These are phyloP conservation scores for Neonothopanus nambi DNA, from an alignment of 1,284 basidiomycete genomes.

Conservation along the genomic window DNA sequence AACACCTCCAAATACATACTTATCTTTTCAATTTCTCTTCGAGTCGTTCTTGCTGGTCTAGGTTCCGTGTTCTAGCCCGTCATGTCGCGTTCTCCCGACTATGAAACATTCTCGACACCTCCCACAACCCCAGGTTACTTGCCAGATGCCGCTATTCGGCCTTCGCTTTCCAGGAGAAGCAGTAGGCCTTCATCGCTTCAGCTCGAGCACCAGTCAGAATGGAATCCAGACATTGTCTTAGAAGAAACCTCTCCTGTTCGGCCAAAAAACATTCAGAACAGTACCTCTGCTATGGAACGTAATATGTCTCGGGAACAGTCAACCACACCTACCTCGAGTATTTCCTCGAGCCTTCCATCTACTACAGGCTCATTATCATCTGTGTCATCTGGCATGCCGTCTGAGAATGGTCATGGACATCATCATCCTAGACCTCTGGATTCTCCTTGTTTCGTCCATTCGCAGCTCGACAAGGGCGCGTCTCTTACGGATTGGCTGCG, in stretches of 20 bases:
- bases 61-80: not conserved
- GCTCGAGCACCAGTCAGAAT: constrained; percentile 44
- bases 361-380: not conserved
- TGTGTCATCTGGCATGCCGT: constrained; percentile 19
- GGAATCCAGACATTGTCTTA: constrained; percentile 49
- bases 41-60: not conserved
- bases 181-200: constrained; percentile 51
- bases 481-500: constrained; percentile 72
- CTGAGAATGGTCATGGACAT: constrained; percentile 20
- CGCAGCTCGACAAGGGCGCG: constrained; percentile 75
- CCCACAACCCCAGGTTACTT: constrained; percentile 50
- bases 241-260: constrained; percentile 42
- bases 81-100: constrained; percentile 38
- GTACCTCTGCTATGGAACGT: constrained; percentile 5
- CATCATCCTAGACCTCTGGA: constrained; percentile 42
- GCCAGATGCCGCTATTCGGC: constrained; percentile 33
- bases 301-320: constrained; percentile 21
- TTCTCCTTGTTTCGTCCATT: constrained; percentile 88
- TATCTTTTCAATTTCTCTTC: too few relatives aligned
- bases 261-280: constrained; percentile 27
- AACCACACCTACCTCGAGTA: constrained; percentile 23
- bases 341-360: not conserved
- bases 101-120: constrained; percentile 63
- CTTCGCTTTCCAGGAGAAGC: constrained; percentile 48
- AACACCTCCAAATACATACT: too few relatives aligned